phyloP scores from a whole-genome alignment of 2,329 filamentous ascomycete genomes.

The Diplodia seriata region DNA sequence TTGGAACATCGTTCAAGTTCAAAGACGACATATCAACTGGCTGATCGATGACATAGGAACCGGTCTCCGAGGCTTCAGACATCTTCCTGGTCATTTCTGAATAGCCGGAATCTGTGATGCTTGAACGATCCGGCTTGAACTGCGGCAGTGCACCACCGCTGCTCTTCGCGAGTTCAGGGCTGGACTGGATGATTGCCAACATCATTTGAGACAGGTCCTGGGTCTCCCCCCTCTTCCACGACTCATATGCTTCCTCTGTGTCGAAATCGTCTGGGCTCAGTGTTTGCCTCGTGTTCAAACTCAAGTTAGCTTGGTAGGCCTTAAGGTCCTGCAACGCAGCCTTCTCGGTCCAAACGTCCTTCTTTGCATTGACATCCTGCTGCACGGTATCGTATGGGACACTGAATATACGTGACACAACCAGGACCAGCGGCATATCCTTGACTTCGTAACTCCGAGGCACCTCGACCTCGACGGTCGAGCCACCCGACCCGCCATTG shows the following conservation, averaged over 20 bases:
- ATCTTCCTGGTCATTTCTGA: slow-evolving; percentile 55
- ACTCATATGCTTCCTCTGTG: slow-evolving; percentile 82
- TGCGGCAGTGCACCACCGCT: slow-evolving; percentile 68
- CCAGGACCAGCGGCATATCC: slow-evolving; percentile 93
- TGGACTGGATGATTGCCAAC: slow-evolving; percentile 84
- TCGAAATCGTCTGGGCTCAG: slow-evolving; percentile 88
- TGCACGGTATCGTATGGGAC: slow-evolving; percentile 81
- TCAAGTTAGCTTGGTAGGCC: slow-evolving; percentile 87
- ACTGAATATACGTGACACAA: slow-evolving; percentile 85
- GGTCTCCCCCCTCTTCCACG: slow-evolving; percentile 89
- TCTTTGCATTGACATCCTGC: slow-evolving; percentile 83
- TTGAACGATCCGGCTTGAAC: slow-evolving; percentile 54
- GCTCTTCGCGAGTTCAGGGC: slow-evolving; percentile 82
- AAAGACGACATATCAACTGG: slow-evolving; percentile 71
- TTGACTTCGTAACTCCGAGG: slow-evolving; percentile 91
- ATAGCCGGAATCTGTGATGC: slow-evolving; percentile 50
- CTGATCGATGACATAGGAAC: slow-evolving; percentile 68
- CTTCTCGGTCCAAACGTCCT: slow-evolving; percentile 85
- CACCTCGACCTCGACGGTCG: slow-evolving; percentile 79
- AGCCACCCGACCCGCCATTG: slow-evolving; percentile 64
- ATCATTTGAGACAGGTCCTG: slow-evolving; percentile 92
- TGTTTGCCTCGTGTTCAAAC: slow-evolving; percentile 77
- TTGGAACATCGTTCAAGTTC: slow-evolving; percentile 58
- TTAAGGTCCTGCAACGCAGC: slow-evolving; percentile 91
- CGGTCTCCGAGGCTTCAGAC: slow-evolving; percentile 53